Evolutionary conservation across 169 alveolate genomes (phyloP).

Genomic region (Plasmodium vivax): DNA sequence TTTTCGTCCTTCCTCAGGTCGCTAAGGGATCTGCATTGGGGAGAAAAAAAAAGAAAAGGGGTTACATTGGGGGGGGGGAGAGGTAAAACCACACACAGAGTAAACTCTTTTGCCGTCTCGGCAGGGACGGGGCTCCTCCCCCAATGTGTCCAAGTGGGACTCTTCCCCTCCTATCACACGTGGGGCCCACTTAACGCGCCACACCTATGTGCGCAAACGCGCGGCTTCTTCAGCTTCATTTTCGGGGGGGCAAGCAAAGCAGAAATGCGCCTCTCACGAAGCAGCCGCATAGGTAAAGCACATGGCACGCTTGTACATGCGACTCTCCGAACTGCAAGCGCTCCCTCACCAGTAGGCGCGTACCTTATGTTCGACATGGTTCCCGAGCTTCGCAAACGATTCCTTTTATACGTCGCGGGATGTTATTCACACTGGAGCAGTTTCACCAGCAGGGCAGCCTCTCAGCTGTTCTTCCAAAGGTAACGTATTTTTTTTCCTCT

Average conservation of each 20-base stretch:
- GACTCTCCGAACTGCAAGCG: neutral
- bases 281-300: no score
- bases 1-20: slow-evolving; percentile 68
- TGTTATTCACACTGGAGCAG: neutral
- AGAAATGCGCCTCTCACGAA: no score
- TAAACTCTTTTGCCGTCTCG: neutral
- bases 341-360: neutral
- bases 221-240: neutral
- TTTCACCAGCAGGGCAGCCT: neutral
- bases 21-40: slow-evolving; percentile 29
- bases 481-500: neutral
- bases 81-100: neutral
- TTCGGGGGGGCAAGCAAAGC: neutral
- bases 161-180: no score
- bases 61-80: neutral
- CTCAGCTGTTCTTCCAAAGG: neutral
- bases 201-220: no score
- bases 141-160: no score
- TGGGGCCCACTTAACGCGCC: no score
- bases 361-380: neutral
- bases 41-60: neutral
- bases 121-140: neutral
- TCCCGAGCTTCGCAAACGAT: neutral
- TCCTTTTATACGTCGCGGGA: neutral
- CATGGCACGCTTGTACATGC: no score